Base-by-base conservation (phyloP, 225 moss, liverwort and hornwort genomes). In the Physcomitrellopsis africana region DNA sequence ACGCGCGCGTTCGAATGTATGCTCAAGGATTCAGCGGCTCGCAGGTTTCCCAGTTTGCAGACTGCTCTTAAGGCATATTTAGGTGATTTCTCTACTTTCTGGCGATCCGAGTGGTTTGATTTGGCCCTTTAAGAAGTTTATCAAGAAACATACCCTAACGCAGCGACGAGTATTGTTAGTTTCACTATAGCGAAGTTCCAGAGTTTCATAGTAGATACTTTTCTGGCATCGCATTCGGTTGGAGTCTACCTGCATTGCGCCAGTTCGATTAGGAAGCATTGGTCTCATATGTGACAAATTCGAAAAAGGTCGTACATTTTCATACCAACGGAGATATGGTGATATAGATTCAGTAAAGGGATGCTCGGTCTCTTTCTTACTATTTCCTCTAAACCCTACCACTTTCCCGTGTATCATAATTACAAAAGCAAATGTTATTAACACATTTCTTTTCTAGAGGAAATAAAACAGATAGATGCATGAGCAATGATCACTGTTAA, bases 1-100 rank as follows among this genome's bases (percentile, higher is more conserved):
- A 94, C 91, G 70, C 91, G 93, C 52, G 87, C 93, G 55, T 94
- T 94, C 63, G 91, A 94, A 85, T 90, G 93, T 78, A 94, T 94
- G 91, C 91, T 94, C 54, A 91, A 91, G 81, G 93, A 94, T 51
- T 89, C 91, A 13, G 76, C 88, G 46, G 90, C 91, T 24, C 86
- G 89, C 57, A 94, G 91, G 83, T 84, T 88, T 51, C 54, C 41
- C 23, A 73, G 59, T 70, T 81, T 94, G 73, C 91, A 91, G 72
- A 74, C 80, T 65, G 91, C 93, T 32, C 72, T 94, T 18, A 94
- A 90, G 72, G 93, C 84, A 7, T 92, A 94, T 68, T 78, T 94
- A 85, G 93, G 91, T 89, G 62, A 32, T 69, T 15, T 9, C 22
- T 69, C 46, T 19, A 58, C 14, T 44, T 57, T 37, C 7, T 58